phyloP scores from a whole-genome alignment of 331 rosid species.

The Dryas integrifolia region DNA sequence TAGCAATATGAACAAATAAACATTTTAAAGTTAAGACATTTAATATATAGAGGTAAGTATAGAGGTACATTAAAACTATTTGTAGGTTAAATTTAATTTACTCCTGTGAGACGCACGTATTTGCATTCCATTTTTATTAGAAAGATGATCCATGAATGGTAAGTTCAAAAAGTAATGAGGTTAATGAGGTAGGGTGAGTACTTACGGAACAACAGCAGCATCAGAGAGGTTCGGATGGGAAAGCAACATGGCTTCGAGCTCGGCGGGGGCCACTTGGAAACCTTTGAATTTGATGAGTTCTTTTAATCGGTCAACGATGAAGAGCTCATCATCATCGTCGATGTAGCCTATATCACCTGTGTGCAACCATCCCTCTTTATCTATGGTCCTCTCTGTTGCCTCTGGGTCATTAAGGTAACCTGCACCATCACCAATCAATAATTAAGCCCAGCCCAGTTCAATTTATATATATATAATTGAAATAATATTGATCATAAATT shows the following conservation, averaged over 20 bases:
- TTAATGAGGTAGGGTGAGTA: neutral
- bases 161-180: too few species aligned
- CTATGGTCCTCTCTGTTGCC: constrained; percentile 64
- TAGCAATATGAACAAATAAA: too few species aligned
- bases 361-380: constrained; percentile 75
- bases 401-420: constrained; percentile 71
- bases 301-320: constrained; percentile 69
- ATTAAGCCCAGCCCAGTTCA: neutral
- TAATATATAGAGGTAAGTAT: too few species aligned
- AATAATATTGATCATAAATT: too few species aligned
- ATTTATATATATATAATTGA: too few species aligned
- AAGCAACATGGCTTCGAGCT: constrained; percentile 68
- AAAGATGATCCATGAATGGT: too few species aligned
- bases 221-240: constrained; percentile 60
- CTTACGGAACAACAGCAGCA: constrained; percentile 90
- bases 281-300: constrained; percentile 82
- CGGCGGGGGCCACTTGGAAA: constrained; percentile 88
- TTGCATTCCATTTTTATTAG: too few species aligned
- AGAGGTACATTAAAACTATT: too few species aligned
- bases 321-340: constrained; percentile 63
- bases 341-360: constrained; percentile 75
- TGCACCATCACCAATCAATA: neutral
- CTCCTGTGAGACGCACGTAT: too few species aligned
- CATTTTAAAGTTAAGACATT: too few species aligned
- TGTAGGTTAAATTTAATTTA: too few species aligned